Conservation (phyloP, 2,329 filamentous ascomycete species). For the Xylaria sp. region DNA sequence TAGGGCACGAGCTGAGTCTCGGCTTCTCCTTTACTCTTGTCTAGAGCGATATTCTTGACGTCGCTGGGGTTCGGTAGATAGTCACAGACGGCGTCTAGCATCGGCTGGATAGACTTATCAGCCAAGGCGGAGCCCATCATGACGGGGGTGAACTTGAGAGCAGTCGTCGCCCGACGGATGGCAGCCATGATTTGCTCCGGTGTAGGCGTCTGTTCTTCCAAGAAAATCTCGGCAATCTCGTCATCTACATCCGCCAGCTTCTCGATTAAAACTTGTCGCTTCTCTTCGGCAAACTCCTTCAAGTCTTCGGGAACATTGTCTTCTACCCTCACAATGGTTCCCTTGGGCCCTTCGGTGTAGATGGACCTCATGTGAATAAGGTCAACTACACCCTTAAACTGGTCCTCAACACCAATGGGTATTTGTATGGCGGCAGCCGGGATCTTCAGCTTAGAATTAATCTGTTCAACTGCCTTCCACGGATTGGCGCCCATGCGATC, state of each 20-base stretch:
- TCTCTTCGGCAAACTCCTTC: conserved; percentile 80
- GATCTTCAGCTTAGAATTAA: conserved; percentile 95
- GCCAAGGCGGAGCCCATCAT: conserved; percentile 96
- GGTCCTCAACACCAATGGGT: conserved; percentile 91
- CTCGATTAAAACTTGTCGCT: conserved; percentile 87
- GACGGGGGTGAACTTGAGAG: conserved; percentile 90
- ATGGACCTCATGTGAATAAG: conserved; percentile 91
- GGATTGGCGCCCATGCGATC: conserved; percentile 98
- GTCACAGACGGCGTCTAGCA: conserved; percentile 96
- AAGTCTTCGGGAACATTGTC: conserved; percentile 88
- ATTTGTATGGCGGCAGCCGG: conserved; percentile 93
- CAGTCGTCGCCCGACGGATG: conserved; percentile 90
- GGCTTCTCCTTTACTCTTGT: conserved; percentile 81
- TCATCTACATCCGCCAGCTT: conserved; percentile 97
- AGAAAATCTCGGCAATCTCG: conserved; percentile 93
- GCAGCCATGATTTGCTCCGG: conserved; percentile 88
- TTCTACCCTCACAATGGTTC: conserved; percentile 78
- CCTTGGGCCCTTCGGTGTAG: conserved; percentile 88
- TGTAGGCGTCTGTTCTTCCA: conserved; percentile 86
- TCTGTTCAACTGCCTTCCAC: conserved; percentile 97
- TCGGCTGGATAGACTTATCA: conserved; percentile 94
- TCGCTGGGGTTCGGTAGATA: conserved; percentile 93
- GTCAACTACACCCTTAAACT: conserved; percentile 92
- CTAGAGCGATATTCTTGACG: conserved; percentile 88
- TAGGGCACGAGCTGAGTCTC: conserved; percentile 91